Base-by-base conservation (phyloP, 768 basidiomycete genomes). In the Neoboletus magnificus region DNA sequence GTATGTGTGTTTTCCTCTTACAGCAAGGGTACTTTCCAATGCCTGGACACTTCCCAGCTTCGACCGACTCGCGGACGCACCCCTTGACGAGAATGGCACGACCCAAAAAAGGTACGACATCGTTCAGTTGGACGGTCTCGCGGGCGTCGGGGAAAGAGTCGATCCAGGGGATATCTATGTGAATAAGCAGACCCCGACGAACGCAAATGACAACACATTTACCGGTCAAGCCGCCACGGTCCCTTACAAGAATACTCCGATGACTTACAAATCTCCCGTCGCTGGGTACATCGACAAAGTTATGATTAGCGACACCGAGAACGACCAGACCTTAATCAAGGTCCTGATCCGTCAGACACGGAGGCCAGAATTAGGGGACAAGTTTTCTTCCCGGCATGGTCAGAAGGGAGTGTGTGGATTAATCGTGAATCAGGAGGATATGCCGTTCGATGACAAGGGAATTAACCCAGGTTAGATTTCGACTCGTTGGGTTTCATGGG, bases 371-470 rank as follows among this genome's bases (percentile, higher is more conserved):
- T 77, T 98, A 43, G 97, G 97, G 2, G 97, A 99, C 77, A 99
- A 99, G 75, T 99, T 99, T 72, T 98, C 95, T 39, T 94, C 92
- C 3, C 77, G 97, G 61, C 97, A 99, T 68, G 97, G 97, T 43
- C 97, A 99, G 75, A 99, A 99, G 74, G 97, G 97, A 55, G 97
- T 99, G 12, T 98, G 96, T 74, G 97, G 97, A 25, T 74, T 99
- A 71, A 98, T 99, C 69, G 97, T 99, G 52, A 96, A 96, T 64
- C 97, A 99, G 66, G 94, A 94, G 64, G 97, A 99, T 73, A 86
- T 99, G 92, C 97, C 96, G 2, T 99, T 99, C 79, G 97, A 97
- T 65, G 95, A 98, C 73, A 90, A 93, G 70, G 97, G 97, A 23
- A 94, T 98, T 62, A 86, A 82, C 65, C 95, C 93, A 46, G 91